Conservation (phyloP, 1,284 basidiomycete species). For the Cystobasidium sp. region DNA sequence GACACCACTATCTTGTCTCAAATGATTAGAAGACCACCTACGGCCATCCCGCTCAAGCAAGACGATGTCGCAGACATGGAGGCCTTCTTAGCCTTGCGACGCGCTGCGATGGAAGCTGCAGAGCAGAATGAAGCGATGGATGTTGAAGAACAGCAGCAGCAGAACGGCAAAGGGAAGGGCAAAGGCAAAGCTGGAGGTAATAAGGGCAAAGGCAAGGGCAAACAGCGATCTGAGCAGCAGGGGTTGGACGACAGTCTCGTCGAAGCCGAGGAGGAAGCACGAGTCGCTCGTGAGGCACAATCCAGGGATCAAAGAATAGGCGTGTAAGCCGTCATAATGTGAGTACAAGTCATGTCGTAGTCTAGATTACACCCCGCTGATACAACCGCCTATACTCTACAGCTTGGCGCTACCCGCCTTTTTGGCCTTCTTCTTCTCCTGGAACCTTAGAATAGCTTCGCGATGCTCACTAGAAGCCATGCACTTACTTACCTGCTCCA, state of each 20-base stretch:
- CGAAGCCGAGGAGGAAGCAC: conserved; percentile 14
- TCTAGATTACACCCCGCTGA: background rate
- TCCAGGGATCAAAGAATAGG: conserved; percentile 34
- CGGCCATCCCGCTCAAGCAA: conserved; percentile 31
- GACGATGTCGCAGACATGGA: conserved; percentile 33
- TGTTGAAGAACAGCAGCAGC: background rate
- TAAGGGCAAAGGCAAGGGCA: conserved; percentile 36
- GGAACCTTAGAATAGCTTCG: conserved; percentile 43
- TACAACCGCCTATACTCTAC: conserved; percentile 11
- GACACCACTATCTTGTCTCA: background rate
- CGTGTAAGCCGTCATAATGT: background rate
- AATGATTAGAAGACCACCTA: conserved; percentile 36
- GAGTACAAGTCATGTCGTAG: background rate
- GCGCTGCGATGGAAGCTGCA: conserved; percentile 8
- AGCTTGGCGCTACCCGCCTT: conserved; percentile 38
- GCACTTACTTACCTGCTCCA: conserved; percentile 42
- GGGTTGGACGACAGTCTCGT: conserved; percentile 18
- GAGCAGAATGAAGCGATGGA: conserved; percentile 16
- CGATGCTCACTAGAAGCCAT: conserved; percentile 42
- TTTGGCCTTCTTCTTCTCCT: conserved; percentile 44
- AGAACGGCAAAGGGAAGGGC: background rate
- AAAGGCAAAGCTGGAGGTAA: conserved; percentile 11
- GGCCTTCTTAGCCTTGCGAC: conserved; percentile 28
- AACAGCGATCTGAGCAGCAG: conserved; percentile 6
- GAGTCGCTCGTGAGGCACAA: background rate